These are phyloP conservation scores for Cladophialophora bantiana DNA, from an alignment of 2,329 filamentous ascomycete genomes.

Conservation along the genomic window DNA sequence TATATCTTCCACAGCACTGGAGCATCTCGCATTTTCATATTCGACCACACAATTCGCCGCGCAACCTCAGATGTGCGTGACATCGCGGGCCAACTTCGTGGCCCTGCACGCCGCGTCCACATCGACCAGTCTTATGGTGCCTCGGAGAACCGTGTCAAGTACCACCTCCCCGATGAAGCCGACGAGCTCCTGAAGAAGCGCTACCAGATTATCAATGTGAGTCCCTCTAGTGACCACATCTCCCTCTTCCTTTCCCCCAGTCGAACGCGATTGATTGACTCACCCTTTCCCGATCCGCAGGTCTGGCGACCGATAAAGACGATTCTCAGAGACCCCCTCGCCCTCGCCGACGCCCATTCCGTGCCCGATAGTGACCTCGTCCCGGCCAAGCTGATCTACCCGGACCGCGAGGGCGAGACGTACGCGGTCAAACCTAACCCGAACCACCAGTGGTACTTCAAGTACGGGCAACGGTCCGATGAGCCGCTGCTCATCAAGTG, in stretches of 20 bases:
- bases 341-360: slow-evolving; percentile 69
- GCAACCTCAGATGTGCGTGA: slow-evolving; percentile 42
- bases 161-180: slow-evolving; percentile 55
- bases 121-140: slow-evolving; percentile 59
- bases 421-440: slow-evolving; percentile 64
- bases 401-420: slow-evolving; percentile 67
- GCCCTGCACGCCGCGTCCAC: slow-evolving; percentile 70
- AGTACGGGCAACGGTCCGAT: slow-evolving; percentile 70
- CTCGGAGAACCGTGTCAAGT: slow-evolving; percentile 49
- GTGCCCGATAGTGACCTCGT: slow-evolving; percentile 65
- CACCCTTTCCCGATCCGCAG: background rate
- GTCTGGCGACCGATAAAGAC: slow-evolving; percentile 71
- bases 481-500: slow-evolving; percentile 63
- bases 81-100: slow-evolving; percentile 48
- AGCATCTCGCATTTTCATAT: slow-evolving; percentile 63
- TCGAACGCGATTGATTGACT: slow-evolving; percentile 38
- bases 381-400: slow-evolving; percentile 66
- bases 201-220: slow-evolving; percentile 59
- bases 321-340: slow-evolving; percentile 70
- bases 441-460: slow-evolving; percentile 67
- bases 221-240: slow-evolving; percentile 48
- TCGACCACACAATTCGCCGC: slow-evolving; percentile 67
- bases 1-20: slow-evolving; percentile 56
- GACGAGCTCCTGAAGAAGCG: slow-evolving; percentile 52
- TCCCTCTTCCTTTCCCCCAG: no score